These are phyloP conservation scores for Luffa aegyptiaca DNA, from an alignment of 306 rosid species.

Conservation along the genomic window DNA sequence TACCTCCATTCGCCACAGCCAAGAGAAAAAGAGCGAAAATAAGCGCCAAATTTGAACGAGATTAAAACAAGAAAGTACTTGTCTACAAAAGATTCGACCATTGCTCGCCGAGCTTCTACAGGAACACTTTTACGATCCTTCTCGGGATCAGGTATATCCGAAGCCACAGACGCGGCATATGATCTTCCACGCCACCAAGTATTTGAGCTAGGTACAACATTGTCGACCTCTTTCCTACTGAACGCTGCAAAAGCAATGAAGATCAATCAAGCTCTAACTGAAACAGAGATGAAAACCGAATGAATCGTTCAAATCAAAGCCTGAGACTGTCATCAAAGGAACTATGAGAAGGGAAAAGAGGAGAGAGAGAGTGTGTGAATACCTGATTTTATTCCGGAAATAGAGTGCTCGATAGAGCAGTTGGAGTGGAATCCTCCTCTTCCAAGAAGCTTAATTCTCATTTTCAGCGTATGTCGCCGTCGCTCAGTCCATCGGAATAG, in stretches of 20 bases:
- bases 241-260: neutral
- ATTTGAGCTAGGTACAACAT: neutral
- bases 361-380: neutral
- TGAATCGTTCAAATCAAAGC: neutral
- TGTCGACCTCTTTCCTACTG: neutral
- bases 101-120: neutral
- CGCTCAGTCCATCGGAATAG: neutral
- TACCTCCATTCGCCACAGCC: neutral
- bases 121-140: neutral
- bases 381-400: neutral
- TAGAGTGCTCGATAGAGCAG: neutral
- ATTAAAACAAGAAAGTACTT: neutral
- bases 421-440: neutral
- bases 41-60: neutral
- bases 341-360: neutral
- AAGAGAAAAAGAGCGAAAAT: neutral
- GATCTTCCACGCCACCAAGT: conserved; percentile 5
- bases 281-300: neutral
- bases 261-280: neutral
- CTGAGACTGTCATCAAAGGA: neutral
- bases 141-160: neutral
- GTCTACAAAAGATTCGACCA: conserved; percentile 6
- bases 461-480: neutral
- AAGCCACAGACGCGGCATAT: neutral
- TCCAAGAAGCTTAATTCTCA: neutral